Percentiles rank a stretch among this genome's conserved stretches.
Conservation (phyloP, 768 basidiomycete species). For the Suillus subalutaceus region DNA sequence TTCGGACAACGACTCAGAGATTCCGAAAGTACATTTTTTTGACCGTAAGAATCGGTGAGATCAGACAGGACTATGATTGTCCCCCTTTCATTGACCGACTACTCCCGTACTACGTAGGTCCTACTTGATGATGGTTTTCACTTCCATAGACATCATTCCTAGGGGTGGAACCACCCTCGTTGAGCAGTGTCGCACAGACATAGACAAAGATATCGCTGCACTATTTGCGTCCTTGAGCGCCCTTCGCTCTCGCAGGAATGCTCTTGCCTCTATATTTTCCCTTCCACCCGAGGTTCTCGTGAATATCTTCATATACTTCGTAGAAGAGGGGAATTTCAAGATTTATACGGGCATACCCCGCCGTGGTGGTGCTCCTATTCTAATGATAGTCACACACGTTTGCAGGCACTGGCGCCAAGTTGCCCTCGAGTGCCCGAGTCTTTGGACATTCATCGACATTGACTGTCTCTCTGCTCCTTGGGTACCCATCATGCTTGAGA, state of each 20-base stretch:
- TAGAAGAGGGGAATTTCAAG: not conserved
- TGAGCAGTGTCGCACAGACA: too few relatives aligned
- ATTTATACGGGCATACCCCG: too few relatives aligned
- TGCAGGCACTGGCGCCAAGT: conserved; percentile 56
- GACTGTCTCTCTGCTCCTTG: conserved; percentile 35
- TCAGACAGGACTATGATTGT: too few relatives aligned
- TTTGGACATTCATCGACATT: conserved; percentile 46
- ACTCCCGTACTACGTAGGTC: too few relatives aligned
- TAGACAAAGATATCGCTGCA: conserved; percentile 1
- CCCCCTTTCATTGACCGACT: too few relatives aligned
- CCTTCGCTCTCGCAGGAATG: conserved; percentile 4
- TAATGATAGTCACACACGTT: conserved; percentile 59
- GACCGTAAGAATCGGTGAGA: too few relatives aligned
- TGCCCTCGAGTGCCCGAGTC: conserved; percentile 20
- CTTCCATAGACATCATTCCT: too few relatives aligned
- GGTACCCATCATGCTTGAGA: conserved; percentile 44
- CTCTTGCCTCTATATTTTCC: conserved; percentile 20
- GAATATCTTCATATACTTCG: conserved; percentile 18
- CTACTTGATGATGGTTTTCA: too few relatives aligned
- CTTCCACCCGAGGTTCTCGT: conserved; percentile 27
- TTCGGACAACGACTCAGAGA: too few relatives aligned
- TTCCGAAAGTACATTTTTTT: too few relatives aligned
- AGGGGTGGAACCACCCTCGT: too few relatives aligned
- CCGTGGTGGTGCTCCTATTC: conserved; percentile 15
- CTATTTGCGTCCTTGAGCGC: too few relatives aligned